Percentiles rank a stretch among this genome's conserved stretches.
phyloP scores from a whole-genome alignment of 208 protist species.

The Acanthamoeba royreba region DNA sequence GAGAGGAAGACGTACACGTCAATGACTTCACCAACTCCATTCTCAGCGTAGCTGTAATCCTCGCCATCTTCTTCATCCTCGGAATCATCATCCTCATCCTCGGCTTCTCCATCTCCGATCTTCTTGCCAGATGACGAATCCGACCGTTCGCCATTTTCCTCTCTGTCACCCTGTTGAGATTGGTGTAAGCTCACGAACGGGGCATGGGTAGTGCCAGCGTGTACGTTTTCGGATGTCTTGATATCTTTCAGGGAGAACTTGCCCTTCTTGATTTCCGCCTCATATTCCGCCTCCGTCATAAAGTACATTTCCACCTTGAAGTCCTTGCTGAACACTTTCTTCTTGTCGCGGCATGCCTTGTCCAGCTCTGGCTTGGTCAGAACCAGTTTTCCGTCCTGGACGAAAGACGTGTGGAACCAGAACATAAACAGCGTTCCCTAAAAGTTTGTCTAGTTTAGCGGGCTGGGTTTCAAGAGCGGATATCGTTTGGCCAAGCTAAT shows the following conservation, averaged over 20 bases:
- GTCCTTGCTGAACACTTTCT: background rate
- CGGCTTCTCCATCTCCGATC: background rate
- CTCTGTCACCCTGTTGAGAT: background rate
- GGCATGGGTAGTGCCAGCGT: too few species aligned
- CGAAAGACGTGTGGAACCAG: constrained; percentile 5
- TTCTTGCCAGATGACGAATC: background rate
- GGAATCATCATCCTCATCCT: background rate
- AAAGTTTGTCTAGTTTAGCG: background rate
- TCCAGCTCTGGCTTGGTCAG: background rate
- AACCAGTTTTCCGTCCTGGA: background rate
- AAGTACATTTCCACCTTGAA: constrained; percentile 20
- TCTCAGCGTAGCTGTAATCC: background rate
- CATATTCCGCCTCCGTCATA: background rate
- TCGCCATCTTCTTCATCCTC: background rate
- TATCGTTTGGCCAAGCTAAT: too few species aligned
- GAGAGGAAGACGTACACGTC: background rate
- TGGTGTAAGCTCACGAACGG: too few species aligned
- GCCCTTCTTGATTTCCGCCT: background rate
- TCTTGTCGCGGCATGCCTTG: constrained; percentile 25
- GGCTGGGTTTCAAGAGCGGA: too few species aligned
- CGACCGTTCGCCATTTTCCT: background rate
- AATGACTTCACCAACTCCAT: background rate
- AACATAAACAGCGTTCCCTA: constrained; percentile 10
- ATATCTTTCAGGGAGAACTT: background rate
- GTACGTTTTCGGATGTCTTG: too few species aligned